Evolutionary conservation across 805 yeast genomes (phyloP), one percentile per base, ranked within the genome.

Genomic region (Starmera dryadoides): DNA sequence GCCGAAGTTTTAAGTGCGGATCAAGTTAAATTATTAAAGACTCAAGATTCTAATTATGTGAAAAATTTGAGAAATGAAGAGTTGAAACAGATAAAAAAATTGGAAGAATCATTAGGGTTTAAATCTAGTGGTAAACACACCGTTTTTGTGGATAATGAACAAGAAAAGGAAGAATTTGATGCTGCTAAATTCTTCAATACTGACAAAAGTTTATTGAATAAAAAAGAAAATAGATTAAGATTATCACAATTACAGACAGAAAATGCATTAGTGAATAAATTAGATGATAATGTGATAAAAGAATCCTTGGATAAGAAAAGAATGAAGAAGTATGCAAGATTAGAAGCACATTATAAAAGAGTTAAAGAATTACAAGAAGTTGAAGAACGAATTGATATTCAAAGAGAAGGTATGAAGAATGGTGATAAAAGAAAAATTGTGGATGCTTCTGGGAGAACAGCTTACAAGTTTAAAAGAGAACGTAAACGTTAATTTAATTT

Each of bases 11-110:
- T 88, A 39, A 63, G 78, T 8, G 73, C 72, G 36, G 96, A 81
- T 40, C 95, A 91, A 53, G 84, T 83, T 36, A 78, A 85, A 55
- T 68, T 93, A 34, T 64, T 89, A 46, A 91, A 91, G 62, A 80
- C 96, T 0, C 98, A 93, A 62, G 98, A 93, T 63, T 72, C 81
- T 19, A 86, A 85, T 42, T 93, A 93, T 59, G 71, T 93, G 39
- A 77, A 86, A 44, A 84, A 94, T 7, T 61, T 86, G 59, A 70
- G 89, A 49, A 75, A 77, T 43, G 74, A 77, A 45, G 96, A 91
- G 58, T 47, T 70, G 44, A 69, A 68, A 29, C 79, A 83, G 57
- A 73, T 87, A 25, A 77, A 74, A 35, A 79, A 75, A 55, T 48
- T 59, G 28, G 58, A 60, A 18, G 62, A 71, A 21, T 63, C 61